Conservation (phyloP, 805 yeast genomes). For the Ogataea ganodermae region DNA sequence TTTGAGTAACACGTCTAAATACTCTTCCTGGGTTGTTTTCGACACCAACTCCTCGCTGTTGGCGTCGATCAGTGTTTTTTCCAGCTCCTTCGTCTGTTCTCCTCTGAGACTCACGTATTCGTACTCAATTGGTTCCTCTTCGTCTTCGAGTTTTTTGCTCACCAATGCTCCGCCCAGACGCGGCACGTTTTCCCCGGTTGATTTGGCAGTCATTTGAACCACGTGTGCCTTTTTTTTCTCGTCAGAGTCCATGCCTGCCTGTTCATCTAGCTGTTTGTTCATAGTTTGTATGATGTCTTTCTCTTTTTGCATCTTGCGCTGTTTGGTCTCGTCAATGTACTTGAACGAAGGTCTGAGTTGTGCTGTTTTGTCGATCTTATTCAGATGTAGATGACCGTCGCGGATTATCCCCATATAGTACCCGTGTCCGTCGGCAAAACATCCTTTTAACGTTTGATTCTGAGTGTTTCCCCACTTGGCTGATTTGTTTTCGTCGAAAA, state of each 20-base stretch:
- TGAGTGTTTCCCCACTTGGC: conserved; percentile 64
- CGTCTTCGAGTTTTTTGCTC: conserved; percentile 64
- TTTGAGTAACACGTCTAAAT: conserved; percentile 32
- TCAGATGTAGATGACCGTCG: conserved; percentile 57
- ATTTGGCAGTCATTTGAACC: conserved; percentile 76
- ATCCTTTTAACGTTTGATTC: conserved; percentile 71
- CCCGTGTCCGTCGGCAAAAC: conserved; percentile 55
- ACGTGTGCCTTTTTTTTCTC: conserved; percentile 52
- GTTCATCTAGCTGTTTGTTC: conserved; percentile 43
- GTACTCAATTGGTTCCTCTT: conserved; percentile 49
- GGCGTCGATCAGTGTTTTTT: conserved; percentile 29
- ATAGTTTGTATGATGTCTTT: conserved; percentile 40
- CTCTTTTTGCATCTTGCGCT: conserved; percentile 42
- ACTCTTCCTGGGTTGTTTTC: conserved; percentile 33
- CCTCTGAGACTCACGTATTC: conserved; percentile 47
- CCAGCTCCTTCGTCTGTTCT: conserved; percentile 31
- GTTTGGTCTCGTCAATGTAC: conserved; percentile 62
- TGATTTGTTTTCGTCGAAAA: conserved; percentile 65
- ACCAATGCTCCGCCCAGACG: conserved; percentile 69
- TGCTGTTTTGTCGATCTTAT: conserved; percentile 64
- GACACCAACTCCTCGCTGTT: conserved; percentile 24
- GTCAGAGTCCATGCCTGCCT: conserved; percentile 31
- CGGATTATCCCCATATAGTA: conserved; percentile 44
- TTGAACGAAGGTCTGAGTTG: conserved; percentile 83
- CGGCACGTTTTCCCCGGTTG: conserved; percentile 56